A percentile compares a stretch with the other conserved stretches of the same genome.
Conservation (phyloP, 106 monocot species). For the Cymbidium sinense region DNA sequence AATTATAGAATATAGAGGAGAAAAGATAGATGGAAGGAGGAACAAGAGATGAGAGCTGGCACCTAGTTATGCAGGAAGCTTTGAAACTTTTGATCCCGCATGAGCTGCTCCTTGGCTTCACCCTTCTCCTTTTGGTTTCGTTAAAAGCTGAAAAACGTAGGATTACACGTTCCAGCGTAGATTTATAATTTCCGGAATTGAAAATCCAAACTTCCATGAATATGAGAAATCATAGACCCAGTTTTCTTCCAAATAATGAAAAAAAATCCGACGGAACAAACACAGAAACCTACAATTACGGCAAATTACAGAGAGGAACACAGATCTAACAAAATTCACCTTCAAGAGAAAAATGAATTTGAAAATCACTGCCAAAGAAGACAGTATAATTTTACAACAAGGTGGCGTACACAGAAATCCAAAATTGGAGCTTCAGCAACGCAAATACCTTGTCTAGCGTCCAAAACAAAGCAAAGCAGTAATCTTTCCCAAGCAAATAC, state of each 20-base stretch:
- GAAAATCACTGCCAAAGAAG: not conserved
- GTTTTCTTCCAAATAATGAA: not conserved
- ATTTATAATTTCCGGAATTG: not conserved
- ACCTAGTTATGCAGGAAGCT: conserved; percentile 10
- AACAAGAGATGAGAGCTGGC: conserved; percentile 9
- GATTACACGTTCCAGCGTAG: conserved; percentile 7
- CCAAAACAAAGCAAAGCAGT: not conserved
- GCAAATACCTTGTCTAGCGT: not conserved
- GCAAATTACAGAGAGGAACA: not conserved
- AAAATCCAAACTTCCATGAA: not conserved
- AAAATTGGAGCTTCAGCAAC: not conserved
- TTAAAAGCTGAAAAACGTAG: conserved; percentile 6
- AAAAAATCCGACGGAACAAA: not conserved
- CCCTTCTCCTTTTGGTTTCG: not conserved
- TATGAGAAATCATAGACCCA: not conserved
- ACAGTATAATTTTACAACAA: not conserved
- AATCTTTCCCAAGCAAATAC: not conserved
- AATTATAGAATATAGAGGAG: not conserved
- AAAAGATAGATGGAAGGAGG: not conserved
- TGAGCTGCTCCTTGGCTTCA: conserved; percentile 1
- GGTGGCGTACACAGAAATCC: not conserved
- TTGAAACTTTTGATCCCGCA: conserved; percentile 1
- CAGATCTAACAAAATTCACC: not conserved
- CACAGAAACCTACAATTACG: not conserved
- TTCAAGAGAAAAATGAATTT: not conserved